Evolutionary conservation across 208 protist species (phyloP).

Genomic region (Acanthamoeba quina): DNA sequence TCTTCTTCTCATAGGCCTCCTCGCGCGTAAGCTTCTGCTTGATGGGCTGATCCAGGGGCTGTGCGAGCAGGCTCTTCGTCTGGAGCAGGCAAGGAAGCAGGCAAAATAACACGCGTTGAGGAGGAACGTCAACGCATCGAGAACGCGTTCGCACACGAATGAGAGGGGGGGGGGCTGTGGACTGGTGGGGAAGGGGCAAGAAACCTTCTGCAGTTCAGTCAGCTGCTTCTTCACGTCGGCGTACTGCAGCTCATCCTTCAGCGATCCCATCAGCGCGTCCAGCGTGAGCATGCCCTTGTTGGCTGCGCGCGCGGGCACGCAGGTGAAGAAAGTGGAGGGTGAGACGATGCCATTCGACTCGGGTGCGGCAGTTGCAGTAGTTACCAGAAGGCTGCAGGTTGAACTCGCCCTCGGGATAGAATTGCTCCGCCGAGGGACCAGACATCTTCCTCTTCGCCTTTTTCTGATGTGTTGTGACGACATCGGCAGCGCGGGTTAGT

Average conservation of each 20-base stretch:
- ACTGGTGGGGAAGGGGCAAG: neutral
- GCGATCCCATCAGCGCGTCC: constrained; percentile 43
- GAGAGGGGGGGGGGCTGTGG: too few relatives aligned
- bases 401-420: constrained; percentile 70
- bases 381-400: constrained; percentile 53
- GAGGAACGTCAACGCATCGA: neutral
- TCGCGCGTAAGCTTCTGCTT: constrained; percentile 63
- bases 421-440: constrained; percentile 18
- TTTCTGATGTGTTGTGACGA: neutral
- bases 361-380: neutral
- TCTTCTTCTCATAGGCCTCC: constrained; percentile 25
- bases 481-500: too few relatives aligned
- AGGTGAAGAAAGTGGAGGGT: neutral
- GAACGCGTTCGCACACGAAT: too few relatives aligned
- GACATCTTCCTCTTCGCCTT: constrained; percentile 32
- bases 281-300: constrained; percentile 29
- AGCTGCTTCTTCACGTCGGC: constrained; percentile 59
- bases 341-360: neutral
- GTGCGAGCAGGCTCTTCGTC: constrained; percentile 9
- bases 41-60: constrained; percentile 9
- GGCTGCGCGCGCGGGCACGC: neutral
- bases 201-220: constrained; percentile 34
- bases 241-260: constrained; percentile 50
- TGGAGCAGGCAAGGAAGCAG: neutral
- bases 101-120: neutral